These are phyloP conservation scores for Wickerhamomyces strasburgensis DNA, from an alignment of 805 yeast species.

Conservation along the genomic window DNA sequence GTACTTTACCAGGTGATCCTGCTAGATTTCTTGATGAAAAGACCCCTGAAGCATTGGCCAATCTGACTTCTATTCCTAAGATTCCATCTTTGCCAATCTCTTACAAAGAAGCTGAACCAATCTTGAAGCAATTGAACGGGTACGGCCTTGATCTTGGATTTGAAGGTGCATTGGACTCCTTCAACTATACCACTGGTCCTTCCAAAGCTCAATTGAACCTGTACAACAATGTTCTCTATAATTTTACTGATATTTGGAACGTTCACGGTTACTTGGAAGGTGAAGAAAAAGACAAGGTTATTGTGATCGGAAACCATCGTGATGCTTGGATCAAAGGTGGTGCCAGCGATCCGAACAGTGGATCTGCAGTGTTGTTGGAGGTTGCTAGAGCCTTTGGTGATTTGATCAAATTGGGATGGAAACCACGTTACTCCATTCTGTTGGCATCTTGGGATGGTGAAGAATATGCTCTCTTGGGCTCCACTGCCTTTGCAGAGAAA, in stretches of 20 bases:
- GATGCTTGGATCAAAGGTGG: constrained; percentile 81
- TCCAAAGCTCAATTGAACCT: constrained; percentile 43
- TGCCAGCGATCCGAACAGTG: constrained; percentile 76
- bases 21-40: constrained; percentile 57
- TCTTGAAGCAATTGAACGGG: constrained; percentile 54
- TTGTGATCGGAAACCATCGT: constrained; percentile 70
- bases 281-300: constrained; percentile 43
- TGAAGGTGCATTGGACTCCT: constrained; percentile 39
- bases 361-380: constrained; percentile 62
- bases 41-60: constrained; percentile 48
- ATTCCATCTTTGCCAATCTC: constrained; percentile 73
- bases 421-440: constrained; percentile 58
- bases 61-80: constrained; percentile 47
- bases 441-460: constrained; percentile 85
- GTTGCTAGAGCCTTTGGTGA: constrained; percentile 55
- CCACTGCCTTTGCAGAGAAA: constrained; percentile 74
- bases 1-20: constrained; percentile 70
- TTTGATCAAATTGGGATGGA: constrained; percentile 52
- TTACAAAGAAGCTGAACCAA: constrained; percentile 57
- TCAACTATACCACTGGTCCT: constrained; percentile 53
- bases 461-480: constrained; percentile 69
- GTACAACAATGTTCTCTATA: constrained; percentile 56
- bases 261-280: constrained; percentile 62
- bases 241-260: constrained; percentile 56
- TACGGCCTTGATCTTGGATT: constrained; percentile 49